Percentiles rank a stretch among this genome's conserved stretches.
Conservation (phyloP, 768 basidiomycete genomes). For the Terana coerulea region DNA sequence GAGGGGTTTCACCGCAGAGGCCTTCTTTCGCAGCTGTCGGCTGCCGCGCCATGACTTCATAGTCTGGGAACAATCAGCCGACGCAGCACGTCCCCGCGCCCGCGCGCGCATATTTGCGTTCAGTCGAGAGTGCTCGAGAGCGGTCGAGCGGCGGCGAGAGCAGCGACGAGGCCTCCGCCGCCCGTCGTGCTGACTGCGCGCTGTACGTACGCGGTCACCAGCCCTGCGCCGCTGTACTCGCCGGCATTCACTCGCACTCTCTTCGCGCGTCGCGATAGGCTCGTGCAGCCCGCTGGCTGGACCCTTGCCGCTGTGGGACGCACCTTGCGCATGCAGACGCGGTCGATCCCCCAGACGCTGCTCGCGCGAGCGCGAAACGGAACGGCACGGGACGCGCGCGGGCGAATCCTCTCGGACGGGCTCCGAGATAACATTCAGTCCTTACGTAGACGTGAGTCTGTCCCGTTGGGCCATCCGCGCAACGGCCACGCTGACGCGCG, state of each 20-base stretch:
- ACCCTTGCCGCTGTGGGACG: no score
- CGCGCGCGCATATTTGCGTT: neutral
- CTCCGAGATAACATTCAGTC: slow-evolving; percentile 15
- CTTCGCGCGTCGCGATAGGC: neutral
- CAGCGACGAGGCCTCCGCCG: neutral
- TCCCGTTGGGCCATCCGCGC: slow-evolving; percentile 6
- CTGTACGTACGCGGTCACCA: neutral
- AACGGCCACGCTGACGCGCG: slow-evolving; percentile 14
- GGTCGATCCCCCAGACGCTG: neutral
- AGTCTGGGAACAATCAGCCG: neutral
- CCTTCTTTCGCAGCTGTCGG: neutral
- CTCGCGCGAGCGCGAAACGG: neutral
- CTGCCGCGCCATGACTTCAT: slow-evolving; percentile 7
- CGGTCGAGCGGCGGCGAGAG: slow-evolving; percentile 1
- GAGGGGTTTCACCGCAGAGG: slow-evolving; percentile 7
- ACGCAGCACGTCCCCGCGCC: slow-evolving; percentile 4
- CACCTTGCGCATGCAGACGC: neutral
- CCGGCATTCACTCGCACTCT: neutral
- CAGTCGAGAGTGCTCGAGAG: slow-evolving; percentile 8
- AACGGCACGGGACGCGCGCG: slow-evolving; percentile 3
- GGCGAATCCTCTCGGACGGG: slow-evolving; percentile 6
- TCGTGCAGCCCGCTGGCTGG: no score
- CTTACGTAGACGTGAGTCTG: slow-evolving; percentile 11
- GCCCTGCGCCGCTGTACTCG: neutral
- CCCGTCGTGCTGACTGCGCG: neutral